Evolutionary conservation across 1,284 basidiomycete species (phyloP).

Genomic region (Polyporus tsugae): DNA sequence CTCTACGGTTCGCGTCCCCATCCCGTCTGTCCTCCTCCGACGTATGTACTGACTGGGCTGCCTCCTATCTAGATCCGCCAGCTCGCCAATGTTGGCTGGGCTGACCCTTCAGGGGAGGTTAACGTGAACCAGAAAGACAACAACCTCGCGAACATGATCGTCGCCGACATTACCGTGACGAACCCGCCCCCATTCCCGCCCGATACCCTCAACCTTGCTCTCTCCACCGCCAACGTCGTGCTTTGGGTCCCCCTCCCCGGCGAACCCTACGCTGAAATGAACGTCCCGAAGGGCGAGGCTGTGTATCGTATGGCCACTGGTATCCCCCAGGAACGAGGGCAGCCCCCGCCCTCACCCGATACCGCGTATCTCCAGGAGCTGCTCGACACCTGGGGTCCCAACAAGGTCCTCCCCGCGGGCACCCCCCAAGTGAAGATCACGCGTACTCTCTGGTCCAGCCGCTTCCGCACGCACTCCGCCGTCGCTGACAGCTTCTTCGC

Average conservation of each 20-base stretch:
- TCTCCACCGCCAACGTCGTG: slow-evolving; percentile 40
- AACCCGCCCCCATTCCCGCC: slow-evolving; percentile 24
- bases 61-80: slow-evolving; percentile 36
- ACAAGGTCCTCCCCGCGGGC: slow-evolving; percentile 18
- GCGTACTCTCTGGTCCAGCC: slow-evolving; percentile 45
- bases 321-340: slow-evolving; percentile 42
- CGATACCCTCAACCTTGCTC: slow-evolving; percentile 31
- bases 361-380: slow-evolving; percentile 48
- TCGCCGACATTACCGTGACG: slow-evolving; percentile 44
- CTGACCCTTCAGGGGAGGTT: slow-evolving; percentile 36
- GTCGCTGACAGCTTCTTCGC: slow-evolving; percentile 45
- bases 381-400: slow-evolving; percentile 47
- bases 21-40: not conserved
- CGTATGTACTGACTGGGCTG: not conserved
- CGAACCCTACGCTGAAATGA: slow-evolving; percentile 29
- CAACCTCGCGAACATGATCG: slow-evolving; percentile 37
- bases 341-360: slow-evolving; percentile 42
- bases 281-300: slow-evolving; percentile 15
- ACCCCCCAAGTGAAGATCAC: slow-evolving; percentile 26
- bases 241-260: slow-evolving; percentile 40
- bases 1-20: slow-evolving; percentile 52
- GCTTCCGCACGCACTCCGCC: slow-evolving; percentile 49
- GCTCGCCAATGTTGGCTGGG: slow-evolving; percentile 37
- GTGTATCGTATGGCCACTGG: slow-evolving; percentile 47
- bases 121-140: slow-evolving; percentile 13